Conservation (phyloP, 805 yeast species). For the Blastobotrys mokoenaii region DNA sequence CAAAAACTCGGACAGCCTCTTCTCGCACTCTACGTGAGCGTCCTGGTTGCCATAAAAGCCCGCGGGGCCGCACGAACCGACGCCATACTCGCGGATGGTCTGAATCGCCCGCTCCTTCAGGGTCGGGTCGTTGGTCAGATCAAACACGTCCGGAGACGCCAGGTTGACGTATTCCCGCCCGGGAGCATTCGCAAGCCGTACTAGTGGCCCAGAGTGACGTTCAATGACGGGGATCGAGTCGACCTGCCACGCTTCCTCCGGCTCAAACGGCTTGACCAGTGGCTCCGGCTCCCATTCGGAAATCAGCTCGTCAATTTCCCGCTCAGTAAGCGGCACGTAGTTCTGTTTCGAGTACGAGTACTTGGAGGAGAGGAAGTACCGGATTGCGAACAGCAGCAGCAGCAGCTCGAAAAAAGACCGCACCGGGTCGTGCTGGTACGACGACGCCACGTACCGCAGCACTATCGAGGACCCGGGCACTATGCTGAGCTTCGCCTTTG, state of each 20-base stretch:
- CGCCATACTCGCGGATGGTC: constrained; percentile 67
- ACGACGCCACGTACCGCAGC: constrained; percentile 63
- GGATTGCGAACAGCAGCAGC: constrained; percentile 70
- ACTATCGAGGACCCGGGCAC: constrained; percentile 35
- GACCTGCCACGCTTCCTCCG: constrained; percentile 53
- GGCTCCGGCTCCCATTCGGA: constrained; percentile 93
- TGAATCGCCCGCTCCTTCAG: constrained; percentile 47
- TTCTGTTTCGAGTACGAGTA: constrained; percentile 68
- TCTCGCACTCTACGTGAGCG: constrained; percentile 73
- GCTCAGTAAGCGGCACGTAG: constrained; percentile 40
- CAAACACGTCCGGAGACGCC: constrained; percentile 63
- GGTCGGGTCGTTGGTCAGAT: constrained; percentile 41
- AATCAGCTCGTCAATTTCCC: constrained; percentile 73
- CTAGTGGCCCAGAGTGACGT: constrained; percentile 42
- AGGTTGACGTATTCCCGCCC: constrained; percentile 52
- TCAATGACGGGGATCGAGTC: constrained; percentile 53
- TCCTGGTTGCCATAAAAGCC: constrained; percentile 96
- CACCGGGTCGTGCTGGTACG: constrained; percentile 90
- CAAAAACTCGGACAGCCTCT: constrained; percentile 63
- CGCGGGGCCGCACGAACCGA: constrained; percentile 98
- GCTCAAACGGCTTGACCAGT: constrained; percentile 47
- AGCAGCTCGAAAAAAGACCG: constrained; percentile 75
- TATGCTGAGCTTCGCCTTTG: constrained; percentile 2
- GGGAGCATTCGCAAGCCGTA: constrained; percentile 22
- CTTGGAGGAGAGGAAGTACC: constrained; percentile 73